A percentile compares a stretch with the other conserved stretches of the same genome.
Evolutionary conservation across 2,329 filamentous ascomycete species (phyloP).

Genomic region (Epichloe hybrida): DNA sequence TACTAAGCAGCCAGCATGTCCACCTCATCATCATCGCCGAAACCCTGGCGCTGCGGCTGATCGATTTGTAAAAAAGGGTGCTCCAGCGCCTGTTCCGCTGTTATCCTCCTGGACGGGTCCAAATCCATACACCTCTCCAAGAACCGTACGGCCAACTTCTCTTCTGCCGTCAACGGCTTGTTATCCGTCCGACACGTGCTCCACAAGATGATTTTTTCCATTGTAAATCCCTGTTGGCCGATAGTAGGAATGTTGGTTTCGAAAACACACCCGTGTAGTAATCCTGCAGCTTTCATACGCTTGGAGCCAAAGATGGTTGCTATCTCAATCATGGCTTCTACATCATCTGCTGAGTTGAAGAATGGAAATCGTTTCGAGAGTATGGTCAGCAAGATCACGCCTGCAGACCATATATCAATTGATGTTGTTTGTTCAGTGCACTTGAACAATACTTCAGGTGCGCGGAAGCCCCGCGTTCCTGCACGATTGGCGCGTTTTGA

Average conservation of each 20-base stretch:
- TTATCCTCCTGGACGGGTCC: conserved; percentile 60
- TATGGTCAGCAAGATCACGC: conserved; percentile 94
- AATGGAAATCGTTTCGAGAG: conserved; percentile 88
- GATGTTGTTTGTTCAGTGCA: conserved; percentile 89
- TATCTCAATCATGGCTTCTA: conserved; percentile 95
- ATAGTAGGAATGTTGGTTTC: conserved; percentile 90
- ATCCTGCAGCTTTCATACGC: conserved; percentile 70
- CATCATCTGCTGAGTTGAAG: conserved; percentile 96
- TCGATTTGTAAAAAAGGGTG: conserved; percentile 55
- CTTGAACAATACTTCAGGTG: conserved; percentile 92
- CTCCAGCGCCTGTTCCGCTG: conserved; percentile 57
- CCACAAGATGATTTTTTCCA: conserved; percentile 94
- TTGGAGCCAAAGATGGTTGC: conserved; percentile 82
- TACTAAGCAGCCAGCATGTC: conserved; percentile 27
- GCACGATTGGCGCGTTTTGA: conserved; percentile 87
- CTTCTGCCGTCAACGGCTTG: conserved; percentile 46
- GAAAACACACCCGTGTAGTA: conserved; percentile 81
- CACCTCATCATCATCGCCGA: conserved; percentile 40
- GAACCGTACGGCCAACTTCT: conserved; percentile 61
- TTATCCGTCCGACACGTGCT: conserved; percentile 64
- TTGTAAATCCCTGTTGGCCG: conserved; percentile 67
- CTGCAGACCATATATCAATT: conserved; percentile 94
- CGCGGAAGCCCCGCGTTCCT: conserved; percentile 88
- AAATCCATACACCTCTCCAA: conserved; percentile 60
- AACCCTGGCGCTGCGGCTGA: conserved; percentile 15